phyloP scores from a whole-genome alignment of 1,139 yeast genomes.

The Hemisphaericaspora subhashii region DNA sequence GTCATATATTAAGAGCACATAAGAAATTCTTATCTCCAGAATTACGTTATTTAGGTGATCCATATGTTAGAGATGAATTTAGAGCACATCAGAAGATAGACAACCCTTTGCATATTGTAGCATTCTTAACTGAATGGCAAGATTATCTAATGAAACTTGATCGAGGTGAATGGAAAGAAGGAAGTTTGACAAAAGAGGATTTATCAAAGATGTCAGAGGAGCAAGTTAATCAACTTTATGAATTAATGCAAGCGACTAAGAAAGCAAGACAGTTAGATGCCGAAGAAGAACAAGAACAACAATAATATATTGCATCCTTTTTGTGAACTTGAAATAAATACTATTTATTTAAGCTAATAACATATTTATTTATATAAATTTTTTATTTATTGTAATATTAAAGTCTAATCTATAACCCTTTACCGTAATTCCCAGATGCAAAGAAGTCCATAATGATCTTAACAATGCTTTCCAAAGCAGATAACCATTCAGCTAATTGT shows the following conservation, averaged over 20 bases:
- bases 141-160: slow-evolving; percentile 73
- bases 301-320: too few relatives aligned
- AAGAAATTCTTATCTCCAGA: slow-evolving; percentile 58
- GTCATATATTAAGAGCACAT: slow-evolving; percentile 81
- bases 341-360: neutral
- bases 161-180: slow-evolving; percentile 76
- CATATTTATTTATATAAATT: too few relatives aligned
- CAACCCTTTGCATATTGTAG: slow-evolving; percentile 91
- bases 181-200: slow-evolving; percentile 62
- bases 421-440: slow-evolving; percentile 80
- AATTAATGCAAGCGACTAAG: slow-evolving; percentile 48
- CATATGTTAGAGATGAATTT: slow-evolving; percentile 87
- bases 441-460: slow-evolving; percentile 72
- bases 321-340: too few relatives aligned
- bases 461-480: slow-evolving; percentile 75
- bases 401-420: slow-evolving; percentile 59
- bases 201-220: slow-evolving; percentile 87
- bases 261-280: slow-evolving; percentile 35
- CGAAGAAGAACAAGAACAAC: neutral
- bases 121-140: slow-evolving; percentile 93
- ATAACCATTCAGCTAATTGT: slow-evolving; percentile 73
- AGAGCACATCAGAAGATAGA: slow-evolving; percentile 79
- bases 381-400: neutral
- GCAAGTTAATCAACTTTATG: slow-evolving; percentile 75
- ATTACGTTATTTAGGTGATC: slow-evolving; percentile 80